Conservation (phyloP, 768 basidiomycete species). For the Lactarius sp. region DNA sequence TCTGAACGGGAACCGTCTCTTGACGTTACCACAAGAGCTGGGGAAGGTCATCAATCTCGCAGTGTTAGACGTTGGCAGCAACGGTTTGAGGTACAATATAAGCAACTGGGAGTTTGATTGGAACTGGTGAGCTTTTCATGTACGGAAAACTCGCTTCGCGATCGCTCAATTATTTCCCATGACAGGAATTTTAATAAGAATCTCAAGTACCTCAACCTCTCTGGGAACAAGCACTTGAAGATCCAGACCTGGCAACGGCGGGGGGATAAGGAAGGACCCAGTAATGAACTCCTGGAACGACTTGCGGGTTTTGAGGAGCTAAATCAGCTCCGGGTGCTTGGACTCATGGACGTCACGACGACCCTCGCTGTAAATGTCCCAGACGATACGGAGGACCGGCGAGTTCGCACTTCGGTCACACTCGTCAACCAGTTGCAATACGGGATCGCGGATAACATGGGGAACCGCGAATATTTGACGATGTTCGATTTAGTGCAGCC, state of each 20-base stretch:
- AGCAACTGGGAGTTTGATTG: slow-evolving; percentile 99
- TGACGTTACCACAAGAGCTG: slow-evolving; percentile 88
- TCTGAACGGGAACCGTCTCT: slow-evolving; percentile 90
- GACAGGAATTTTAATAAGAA: slow-evolving; percentile 93
- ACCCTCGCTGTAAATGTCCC: slow-evolving; percentile 58
- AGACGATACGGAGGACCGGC: slow-evolving; percentile 81
- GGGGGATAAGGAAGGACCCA: slow-evolving; percentile 33
- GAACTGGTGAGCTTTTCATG: slow-evolving; percentile 75
- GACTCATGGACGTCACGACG: slow-evolving; percentile 94
- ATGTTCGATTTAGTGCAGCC: slow-evolving; percentile 93
- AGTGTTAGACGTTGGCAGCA: slow-evolving; percentile 90
- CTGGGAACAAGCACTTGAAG: slow-evolving; percentile 93
- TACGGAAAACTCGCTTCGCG: background rate
- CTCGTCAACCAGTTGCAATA: slow-evolving; percentile 91
- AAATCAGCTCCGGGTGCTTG: slow-evolving; percentile 79
- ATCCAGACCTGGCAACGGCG: slow-evolving; percentile 70
- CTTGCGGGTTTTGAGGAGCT: slow-evolving; percentile 87
- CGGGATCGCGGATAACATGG: slow-evolving; percentile 92
- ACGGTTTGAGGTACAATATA: slow-evolving; percentile 92
- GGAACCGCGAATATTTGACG: slow-evolving; percentile 68
- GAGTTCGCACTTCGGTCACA: slow-evolving; percentile 86
- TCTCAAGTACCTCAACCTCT: slow-evolving; percentile 90
- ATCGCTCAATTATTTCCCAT: background rate
- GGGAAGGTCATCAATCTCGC: slow-evolving; percentile 73
- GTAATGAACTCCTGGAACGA: slow-evolving; percentile 23